phyloP scores from a whole-genome alignment of 169 alveolate species.

The Pseudocohnilembus persalinus region DNA sequence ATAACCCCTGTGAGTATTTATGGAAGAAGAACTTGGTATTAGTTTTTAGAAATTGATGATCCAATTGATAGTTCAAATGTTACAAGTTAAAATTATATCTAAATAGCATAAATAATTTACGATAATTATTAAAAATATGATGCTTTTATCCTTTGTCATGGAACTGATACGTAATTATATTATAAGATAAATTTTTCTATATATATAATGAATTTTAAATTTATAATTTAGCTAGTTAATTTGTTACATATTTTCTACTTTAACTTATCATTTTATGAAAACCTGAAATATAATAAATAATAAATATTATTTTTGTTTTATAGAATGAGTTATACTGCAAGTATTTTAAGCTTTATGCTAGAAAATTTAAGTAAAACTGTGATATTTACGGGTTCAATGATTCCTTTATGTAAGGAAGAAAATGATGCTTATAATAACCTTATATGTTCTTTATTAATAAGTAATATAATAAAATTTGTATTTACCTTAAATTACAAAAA shows the following conservation, averaged over 20 bases:
- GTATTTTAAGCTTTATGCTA: conserved; percentile 89
- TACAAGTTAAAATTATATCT: neutral
- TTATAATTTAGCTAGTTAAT: too few relatives aligned
- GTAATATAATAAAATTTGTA: neutral
- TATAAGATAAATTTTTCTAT: neutral
- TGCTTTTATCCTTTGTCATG: conserved; percentile 87
- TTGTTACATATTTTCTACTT: too few relatives aligned
- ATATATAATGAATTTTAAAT: too few relatives aligned
- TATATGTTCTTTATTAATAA: conserved; percentile 54
- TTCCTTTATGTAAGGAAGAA: conserved; percentile 64
- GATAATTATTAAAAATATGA: conserved; percentile 71
- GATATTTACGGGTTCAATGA: conserved; percentile 88
- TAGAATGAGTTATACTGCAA: conserved; percentile 90
- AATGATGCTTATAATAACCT: conserved; percentile 89
- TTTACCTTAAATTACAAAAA: neutral
- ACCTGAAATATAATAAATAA: too few relatives aligned
- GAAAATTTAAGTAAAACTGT: conserved; percentile 89
- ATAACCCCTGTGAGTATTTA: conserved; percentile 45
- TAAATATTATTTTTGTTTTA: too few relatives aligned
- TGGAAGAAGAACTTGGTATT: conserved; percentile 40
- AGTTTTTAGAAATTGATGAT: conserved; percentile 44
- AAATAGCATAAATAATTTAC: conserved; percentile 63
- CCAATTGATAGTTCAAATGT: conserved; percentile 25
- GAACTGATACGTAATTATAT: conserved; percentile 85
- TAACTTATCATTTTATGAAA: too few relatives aligned